These are phyloP conservation scores for Diplotaxis tenuifolia DNA, from an alignment of 345 rosid species.

Conservation along the genomic window DNA sequence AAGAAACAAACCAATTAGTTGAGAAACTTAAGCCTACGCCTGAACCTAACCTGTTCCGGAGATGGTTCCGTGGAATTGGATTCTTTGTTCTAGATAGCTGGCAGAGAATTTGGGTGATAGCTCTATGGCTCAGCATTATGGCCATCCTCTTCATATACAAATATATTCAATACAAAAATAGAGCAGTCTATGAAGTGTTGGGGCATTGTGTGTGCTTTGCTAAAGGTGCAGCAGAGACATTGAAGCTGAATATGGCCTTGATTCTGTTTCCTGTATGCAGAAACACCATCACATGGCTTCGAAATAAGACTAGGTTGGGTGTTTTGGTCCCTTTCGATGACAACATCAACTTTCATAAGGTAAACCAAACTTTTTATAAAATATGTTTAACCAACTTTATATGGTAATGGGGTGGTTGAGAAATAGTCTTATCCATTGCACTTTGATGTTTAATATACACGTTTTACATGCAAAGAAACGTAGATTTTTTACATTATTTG, in stretches of 20 bases:
- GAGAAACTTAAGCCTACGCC: constrained; percentile 64
- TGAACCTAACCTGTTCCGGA: constrained; percentile 46
- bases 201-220: constrained; percentile 65
- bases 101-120: constrained; percentile 68
- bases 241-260: not conserved
- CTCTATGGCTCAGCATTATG: constrained; percentile 53
- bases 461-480: not conserved
- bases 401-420: not conserved
- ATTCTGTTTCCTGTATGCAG: not conserved
- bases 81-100: constrained; percentile 59
- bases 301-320: not conserved
- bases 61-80: constrained; percentile 35
- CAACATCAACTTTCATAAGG: constrained; percentile 22
- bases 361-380: constrained; percentile 13
- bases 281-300: not conserved
- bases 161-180: constrained; percentile 47
- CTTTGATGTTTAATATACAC: not conserved
- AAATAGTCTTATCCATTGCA: not conserved
- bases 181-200: constrained; percentile 56
- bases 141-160: constrained; percentile 57
- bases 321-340: not conserved
- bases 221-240: constrained; percentile 40
- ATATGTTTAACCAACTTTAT: not conserved
- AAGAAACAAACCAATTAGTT: constrained; percentile 52
- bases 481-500: not conserved